Conservation (phyloP, 345 rosid species). For the Eucalyptus victrix region DNA sequence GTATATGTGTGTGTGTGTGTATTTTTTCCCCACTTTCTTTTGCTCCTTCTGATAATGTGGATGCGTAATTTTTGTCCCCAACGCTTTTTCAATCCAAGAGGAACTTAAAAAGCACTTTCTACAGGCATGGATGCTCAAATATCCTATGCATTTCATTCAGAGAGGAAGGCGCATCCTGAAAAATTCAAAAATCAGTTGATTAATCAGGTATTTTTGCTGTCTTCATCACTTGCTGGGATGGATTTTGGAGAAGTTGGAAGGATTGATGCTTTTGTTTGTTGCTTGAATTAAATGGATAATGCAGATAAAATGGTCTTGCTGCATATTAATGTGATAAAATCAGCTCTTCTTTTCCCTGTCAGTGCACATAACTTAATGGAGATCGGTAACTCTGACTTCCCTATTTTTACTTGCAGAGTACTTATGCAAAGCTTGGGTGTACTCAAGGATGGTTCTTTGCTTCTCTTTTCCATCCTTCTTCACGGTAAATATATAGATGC, state of each 20-base stretch:
- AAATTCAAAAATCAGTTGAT: conserved; percentile 78
- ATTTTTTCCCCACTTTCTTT: background rate
- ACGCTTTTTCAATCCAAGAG: background rate
- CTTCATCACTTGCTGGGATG: background rate
- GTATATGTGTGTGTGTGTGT: background rate
- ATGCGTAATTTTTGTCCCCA: background rate
- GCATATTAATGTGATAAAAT: background rate
- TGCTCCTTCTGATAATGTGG: background rate
- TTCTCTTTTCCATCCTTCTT: conserved; percentile 60
- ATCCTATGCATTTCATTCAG: conserved; percentile 82
- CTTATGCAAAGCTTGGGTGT: conserved; percentile 83
- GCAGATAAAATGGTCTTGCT: background rate
- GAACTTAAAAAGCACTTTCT: background rate
- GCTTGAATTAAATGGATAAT: background rate
- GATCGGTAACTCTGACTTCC: background rate
- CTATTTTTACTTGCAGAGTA: conserved; percentile 28
- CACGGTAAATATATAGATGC: conserved; percentile 27
- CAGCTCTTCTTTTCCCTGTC: background rate
- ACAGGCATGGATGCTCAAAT: conserved; percentile 98
- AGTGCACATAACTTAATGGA: background rate
- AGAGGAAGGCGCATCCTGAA: conserved; percentile 80
- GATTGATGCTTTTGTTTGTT: background rate
- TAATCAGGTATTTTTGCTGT: conserved; percentile 61
- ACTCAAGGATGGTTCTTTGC: conserved; percentile 95
- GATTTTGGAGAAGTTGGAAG: background rate